These are phyloP conservation scores for Boehmeria nivea DNA, from an alignment of 306 rosid genomes.

Conservation along the genomic window DNA sequence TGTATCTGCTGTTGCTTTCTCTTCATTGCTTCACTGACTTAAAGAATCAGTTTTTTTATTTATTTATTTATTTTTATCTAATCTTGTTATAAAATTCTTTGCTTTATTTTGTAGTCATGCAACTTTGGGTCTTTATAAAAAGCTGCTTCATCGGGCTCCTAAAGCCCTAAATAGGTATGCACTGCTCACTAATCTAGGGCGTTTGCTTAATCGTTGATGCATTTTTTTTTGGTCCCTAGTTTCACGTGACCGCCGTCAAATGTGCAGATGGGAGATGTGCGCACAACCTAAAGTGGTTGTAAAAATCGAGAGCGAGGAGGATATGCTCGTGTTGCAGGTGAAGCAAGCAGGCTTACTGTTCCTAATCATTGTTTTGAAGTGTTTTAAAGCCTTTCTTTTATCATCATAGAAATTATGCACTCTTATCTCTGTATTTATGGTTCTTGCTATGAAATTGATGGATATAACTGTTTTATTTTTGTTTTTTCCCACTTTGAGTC, in stretches of 20 bases:
- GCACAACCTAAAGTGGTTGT: constrained; percentile 96
- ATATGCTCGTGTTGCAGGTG: constrained; percentile 83
- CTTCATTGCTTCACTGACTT: too few relatives aligned
- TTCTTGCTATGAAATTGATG: neutral
- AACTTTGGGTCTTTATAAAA: constrained; percentile 85
- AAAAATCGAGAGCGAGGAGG: constrained; percentile 88
- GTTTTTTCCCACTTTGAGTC: too few relatives aligned
- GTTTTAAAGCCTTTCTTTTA: neutral
- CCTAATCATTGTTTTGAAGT: neutral
- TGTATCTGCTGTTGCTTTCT: too few relatives aligned
- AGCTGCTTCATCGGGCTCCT: constrained; percentile 76
- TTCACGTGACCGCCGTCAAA: constrained; percentile 14
- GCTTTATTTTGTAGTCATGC: constrained; percentile 58
- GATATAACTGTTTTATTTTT: neutral
- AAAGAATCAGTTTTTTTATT: neutral
- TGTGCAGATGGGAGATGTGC: constrained; percentile 92
- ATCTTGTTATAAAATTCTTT: constrained; percentile 5
- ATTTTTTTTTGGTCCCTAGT: neutral
- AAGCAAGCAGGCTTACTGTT: neutral
- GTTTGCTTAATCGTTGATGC: neutral
- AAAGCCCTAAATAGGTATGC: constrained; percentile 71
- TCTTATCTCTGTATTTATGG: neutral
- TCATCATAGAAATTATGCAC: neutral
- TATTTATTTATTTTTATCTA: neutral
- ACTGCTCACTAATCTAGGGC: neutral